Conservation (phyloP, 176 grass and related monocot species). For the Oryza coarctata region DNA sequence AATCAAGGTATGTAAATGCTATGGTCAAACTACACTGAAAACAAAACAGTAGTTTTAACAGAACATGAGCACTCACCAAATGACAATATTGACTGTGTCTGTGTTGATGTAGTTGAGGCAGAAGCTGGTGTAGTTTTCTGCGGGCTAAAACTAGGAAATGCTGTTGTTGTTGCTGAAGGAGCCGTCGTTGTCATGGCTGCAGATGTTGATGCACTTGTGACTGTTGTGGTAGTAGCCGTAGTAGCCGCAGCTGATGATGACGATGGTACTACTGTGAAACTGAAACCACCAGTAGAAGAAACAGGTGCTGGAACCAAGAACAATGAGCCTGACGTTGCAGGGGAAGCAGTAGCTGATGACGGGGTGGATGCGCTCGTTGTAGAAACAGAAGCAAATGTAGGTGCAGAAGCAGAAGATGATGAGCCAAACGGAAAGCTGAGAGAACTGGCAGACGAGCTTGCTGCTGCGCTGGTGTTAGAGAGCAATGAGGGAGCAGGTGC, state of each 20-base stretch:
- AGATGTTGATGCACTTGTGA: slow-evolving; percentile 44
- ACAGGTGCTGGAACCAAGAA: slow-evolving; percentile 43
- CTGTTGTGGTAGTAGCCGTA: slow-evolving; percentile 44
- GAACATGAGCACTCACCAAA: slow-evolving; percentile 54
- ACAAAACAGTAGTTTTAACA: slow-evolving; percentile 7
- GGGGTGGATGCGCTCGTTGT: slow-evolving; percentile 30
- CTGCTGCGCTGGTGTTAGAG: slow-evolving; percentile 36
- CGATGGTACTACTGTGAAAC: slow-evolving; percentile 39
- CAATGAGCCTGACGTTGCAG: slow-evolving; percentile 45
- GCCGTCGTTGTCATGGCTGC: slow-evolving; percentile 28
- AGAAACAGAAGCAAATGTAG: slow-evolving; percentile 34
- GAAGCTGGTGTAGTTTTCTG: slow-evolving; percentile 42
- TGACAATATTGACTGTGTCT: slow-evolving; percentile 39
- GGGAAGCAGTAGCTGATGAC: slow-evolving; percentile 27
- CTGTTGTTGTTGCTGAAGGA: slow-evolving; percentile 32
- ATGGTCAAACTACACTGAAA: not conserved
- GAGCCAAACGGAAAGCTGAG: slow-evolving; percentile 43
- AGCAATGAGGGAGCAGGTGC: slow-evolving; percentile 45
- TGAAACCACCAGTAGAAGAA: slow-evolving; percentile 44
- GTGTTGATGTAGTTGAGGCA: slow-evolving; percentile 35
- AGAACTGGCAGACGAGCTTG: slow-evolving; percentile 35
- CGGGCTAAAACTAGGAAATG: slow-evolving; percentile 66
- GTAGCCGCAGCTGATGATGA: slow-evolving; percentile 41
- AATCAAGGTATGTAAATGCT: not conserved
- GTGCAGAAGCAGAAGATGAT: slow-evolving; percentile 42